Evolutionary conservation across 768 basidiomycete genomes (phyloP).

Genomic region (Inosperma sp.): DNA sequence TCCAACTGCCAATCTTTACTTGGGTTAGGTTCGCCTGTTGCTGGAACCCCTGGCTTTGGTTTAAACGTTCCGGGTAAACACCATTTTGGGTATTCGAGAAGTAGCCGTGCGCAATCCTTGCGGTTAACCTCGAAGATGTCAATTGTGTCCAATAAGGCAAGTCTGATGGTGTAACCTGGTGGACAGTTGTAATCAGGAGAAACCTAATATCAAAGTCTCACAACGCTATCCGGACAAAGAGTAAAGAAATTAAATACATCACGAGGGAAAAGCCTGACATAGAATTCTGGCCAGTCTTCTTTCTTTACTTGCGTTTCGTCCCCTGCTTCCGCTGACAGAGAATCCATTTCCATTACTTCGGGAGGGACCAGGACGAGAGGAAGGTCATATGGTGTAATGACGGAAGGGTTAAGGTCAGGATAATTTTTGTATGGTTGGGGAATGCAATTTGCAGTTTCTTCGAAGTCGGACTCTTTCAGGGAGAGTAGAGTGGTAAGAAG

Average conservation of each 20-base stretch:
- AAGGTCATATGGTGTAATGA: conserved; percentile 54
- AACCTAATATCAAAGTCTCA: conserved; percentile 42
- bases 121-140: conserved; percentile 94
- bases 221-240: not conserved
- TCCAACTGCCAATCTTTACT: conserved; percentile 86
- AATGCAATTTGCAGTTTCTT: conserved; percentile 50
- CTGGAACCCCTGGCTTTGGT: conserved; percentile 59
- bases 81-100: conserved; percentile 87
- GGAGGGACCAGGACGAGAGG: conserved; percentile 83
- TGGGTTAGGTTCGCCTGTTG: conserved; percentile 44
- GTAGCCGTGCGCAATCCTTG: conserved; percentile 85
- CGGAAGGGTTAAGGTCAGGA: conserved; percentile 36
- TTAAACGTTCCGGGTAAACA: conserved; percentile 80
- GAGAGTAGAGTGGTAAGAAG: conserved; percentile 58
- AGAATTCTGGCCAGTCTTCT: conserved; percentile 78
- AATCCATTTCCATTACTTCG: conserved; percentile 79
- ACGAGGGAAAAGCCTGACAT: conserved; percentile 61
- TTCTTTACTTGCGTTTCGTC: conserved; percentile 72
- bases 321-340: conserved; percentile 60
- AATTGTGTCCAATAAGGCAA: conserved; percentile 68
- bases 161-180: conserved; percentile 74
- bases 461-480: conserved; percentile 59
- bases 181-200: conserved; percentile 72
- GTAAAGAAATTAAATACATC: conserved; percentile 32
- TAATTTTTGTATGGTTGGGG: conserved; percentile 61